Base-by-base conservation (phyloP, 129 eudicot species). In the Saposhnikovia divaricata region DNA sequence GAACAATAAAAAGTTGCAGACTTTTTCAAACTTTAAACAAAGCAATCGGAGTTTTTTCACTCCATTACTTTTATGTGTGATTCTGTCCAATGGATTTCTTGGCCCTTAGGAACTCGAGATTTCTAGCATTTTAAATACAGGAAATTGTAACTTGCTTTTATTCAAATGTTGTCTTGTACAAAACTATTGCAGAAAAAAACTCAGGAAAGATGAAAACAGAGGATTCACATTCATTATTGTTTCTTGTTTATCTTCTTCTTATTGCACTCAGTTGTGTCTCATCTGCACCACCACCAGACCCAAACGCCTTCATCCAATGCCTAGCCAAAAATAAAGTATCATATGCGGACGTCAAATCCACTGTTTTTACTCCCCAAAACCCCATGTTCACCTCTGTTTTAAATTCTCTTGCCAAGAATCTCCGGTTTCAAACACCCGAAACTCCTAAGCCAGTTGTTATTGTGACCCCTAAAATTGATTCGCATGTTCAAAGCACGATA, bases 401-500 rank as follows among this genome's bases (percentile, higher is more conserved):
- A 6, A n/a, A 72, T 39, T 44, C 76, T 72, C 44, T 39, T 7
- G n/a, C 45, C 18, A 72, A 72, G 76, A 72, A 72, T 13, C 13
- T 16, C 4, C 48, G 76, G 25, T 72, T 72, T n/a, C n/a, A 42
- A 16, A 72, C 50, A 40, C 27, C 76, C 50, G 9, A 40, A 72
- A 72, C 76, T 72, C 50, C 76, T 6, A 72, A 72, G n/a, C 76
- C 76, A 5, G 25, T 72, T 14, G 25, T 72, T 18, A 72, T 39
- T 21, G 50, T 72, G 8, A 42, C 76, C 4, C 15, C 76, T 7
- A 38, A 19, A 23, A 40, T 14, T 19, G 48, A 21, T 18, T 42
- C 76, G 34, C 76, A 72, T 40, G 50, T 72, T 9, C 76, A 40
- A 72, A 21, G 27, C 50, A 72, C 76, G 0, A 45, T 72, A 6